phyloP scores from a whole-genome alignment of 345 rosid genomes.

The Litchi chinensis region DNA sequence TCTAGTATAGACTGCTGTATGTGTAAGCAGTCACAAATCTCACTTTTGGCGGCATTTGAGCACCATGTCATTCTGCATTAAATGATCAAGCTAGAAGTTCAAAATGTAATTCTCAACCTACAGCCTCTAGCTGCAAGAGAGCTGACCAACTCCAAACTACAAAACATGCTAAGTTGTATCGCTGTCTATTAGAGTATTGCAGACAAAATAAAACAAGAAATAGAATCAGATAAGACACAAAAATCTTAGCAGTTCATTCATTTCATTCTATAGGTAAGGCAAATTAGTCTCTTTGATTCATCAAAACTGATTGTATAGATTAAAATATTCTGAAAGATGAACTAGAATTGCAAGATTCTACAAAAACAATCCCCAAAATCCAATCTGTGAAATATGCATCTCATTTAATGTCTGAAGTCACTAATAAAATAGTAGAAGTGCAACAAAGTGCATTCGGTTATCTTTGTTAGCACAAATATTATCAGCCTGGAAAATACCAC shows the following conservation, averaged over 20 bases:
- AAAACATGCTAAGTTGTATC: not conserved
- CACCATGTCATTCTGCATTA: not conserved
- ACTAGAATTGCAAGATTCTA: not conserved
- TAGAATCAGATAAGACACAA: not conserved
- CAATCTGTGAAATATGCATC: not conserved
- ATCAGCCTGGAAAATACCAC: not conserved
- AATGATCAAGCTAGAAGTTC: not conserved
- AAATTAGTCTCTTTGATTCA: not conserved
- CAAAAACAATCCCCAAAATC: conserved; percentile 9
- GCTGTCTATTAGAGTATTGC: not conserved
- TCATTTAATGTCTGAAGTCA: not conserved
- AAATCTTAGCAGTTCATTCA: not conserved
- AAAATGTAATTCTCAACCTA: not conserved
- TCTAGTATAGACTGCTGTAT: not conserved
- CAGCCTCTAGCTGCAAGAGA: not conserved
- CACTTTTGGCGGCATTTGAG: not conserved
- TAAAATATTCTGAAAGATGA: not conserved
- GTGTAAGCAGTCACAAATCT: not conserved
- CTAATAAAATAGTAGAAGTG: not conserved
- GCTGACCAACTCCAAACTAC: not conserved
- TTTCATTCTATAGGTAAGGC: not conserved
- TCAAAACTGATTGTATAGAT: not conserved
- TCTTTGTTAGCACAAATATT: conserved; percentile 1
- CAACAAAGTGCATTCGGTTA: not conserved
- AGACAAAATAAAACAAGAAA: conserved; percentile 2